Percentiles rank a stretch among this genome's conserved stretches.
Conservation (phyloP, 2,329 filamentous ascomycete species). For the Alternaria burnsii region DNA sequence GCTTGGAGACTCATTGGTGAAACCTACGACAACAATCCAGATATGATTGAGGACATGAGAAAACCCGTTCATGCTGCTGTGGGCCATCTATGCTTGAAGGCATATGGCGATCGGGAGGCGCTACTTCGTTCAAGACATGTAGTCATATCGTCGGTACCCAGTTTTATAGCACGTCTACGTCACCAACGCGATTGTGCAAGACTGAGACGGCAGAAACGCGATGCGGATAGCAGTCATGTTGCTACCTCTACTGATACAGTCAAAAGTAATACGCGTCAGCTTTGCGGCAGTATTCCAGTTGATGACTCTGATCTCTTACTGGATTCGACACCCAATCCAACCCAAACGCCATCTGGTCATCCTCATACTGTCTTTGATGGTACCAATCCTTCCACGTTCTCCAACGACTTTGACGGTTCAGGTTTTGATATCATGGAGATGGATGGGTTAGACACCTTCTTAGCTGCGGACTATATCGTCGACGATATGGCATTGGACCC, state of each 20-base stretch:
- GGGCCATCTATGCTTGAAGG: constrained; percentile 26
- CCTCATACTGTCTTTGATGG: neutral
- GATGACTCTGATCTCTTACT: no score
- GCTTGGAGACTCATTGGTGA: constrained; percentile 48
- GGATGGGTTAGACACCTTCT: neutral
- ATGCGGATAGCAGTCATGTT: neutral
- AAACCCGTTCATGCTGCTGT: constrained; percentile 26
- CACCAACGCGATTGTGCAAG: neutral
- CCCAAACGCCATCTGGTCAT: neutral
- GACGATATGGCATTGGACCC: neutral
- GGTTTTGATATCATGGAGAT: neutral
- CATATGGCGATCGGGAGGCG: constrained; percentile 14
- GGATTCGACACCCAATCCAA: neutral
- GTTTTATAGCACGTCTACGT: neutral
- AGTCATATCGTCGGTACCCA: neutral
- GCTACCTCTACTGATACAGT: neutral
- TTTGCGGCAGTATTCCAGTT: neutral
- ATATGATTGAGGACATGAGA: constrained; percentile 17
- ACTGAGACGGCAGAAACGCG: neutral
- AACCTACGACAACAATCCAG: constrained; percentile 45
- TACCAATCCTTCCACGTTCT: neutral
- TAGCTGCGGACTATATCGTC: neutral
- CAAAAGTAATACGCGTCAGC: neutral
- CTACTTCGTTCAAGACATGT: neutral
- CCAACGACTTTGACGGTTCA: neutral